Percentiles rank a stretch among this genome's conserved stretches.
Conservation (phyloP, 495 filamentous ascomycete species). For the Aspergillus avenaceus region DNA sequence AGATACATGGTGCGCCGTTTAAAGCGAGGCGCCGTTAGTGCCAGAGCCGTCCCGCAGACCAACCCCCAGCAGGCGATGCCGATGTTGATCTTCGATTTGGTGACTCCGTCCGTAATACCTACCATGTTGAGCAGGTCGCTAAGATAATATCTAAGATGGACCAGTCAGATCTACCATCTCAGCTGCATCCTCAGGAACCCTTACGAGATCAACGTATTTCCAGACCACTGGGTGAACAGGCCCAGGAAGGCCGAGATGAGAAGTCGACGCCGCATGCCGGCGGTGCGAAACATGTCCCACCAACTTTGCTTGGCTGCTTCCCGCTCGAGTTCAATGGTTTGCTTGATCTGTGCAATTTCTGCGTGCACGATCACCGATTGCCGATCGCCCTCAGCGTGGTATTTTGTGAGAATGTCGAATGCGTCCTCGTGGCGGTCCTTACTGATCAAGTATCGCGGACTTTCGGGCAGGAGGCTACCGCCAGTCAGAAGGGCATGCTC, state of each 20-base stretch:
- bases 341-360: constrained; percentile 59
- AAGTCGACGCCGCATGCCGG: constrained; percentile 53
- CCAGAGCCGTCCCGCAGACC: constrained; percentile 46
- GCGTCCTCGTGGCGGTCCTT: constrained; percentile 59
- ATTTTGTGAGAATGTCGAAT: constrained; percentile 51
- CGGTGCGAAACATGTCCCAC: constrained; percentile 49
- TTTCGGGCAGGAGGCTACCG: constrained; percentile 53
- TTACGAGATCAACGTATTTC: constrained; percentile 58
- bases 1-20: constrained; percentile 57
- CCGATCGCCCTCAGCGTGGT: constrained; percentile 57
- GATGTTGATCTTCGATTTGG: constrained; percentile 54
- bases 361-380: constrained; percentile 52
- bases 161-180: not conserved
- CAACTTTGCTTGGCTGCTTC: constrained; percentile 52
- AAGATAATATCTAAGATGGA: constrained; percentile 45
- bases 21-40: constrained; percentile 49
- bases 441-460: constrained; percentile 55
- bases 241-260: constrained; percentile 55
- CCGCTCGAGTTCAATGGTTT: constrained; percentile 53
- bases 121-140: constrained; percentile 46
- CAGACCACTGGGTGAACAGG: constrained; percentile 62
- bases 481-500: too few relatives aligned
- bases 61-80: constrained; percentile 56
- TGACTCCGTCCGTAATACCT: constrained; percentile 46
- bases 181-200: not conserved